These are phyloP conservation scores for Dactylellina leptospora DNA, from an alignment of 2,329 filamentous ascomycete genomes.

Conservation along the genomic window DNA sequence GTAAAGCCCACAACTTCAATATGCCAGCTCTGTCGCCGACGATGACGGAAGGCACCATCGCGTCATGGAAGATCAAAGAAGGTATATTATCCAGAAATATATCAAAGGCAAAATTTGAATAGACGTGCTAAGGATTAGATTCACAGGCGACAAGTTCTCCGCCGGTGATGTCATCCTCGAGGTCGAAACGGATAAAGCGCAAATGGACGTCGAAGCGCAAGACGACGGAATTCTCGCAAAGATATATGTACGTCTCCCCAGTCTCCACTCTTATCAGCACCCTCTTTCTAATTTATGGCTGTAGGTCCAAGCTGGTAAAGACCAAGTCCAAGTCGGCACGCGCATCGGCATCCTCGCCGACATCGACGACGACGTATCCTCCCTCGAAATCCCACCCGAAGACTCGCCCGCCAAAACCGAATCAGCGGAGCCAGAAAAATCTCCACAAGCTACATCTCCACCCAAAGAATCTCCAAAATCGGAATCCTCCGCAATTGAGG, in stretches of 20 bases:
- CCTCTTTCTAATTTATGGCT: constrained; percentile 18
- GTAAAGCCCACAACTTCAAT: constrained; percentile 82
- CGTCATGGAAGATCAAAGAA: constrained; percentile 85
- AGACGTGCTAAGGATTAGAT: not conserved
- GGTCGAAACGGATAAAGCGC: constrained; percentile 93
- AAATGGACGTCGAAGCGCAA: constrained; percentile 93
- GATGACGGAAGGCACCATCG: constrained; percentile 92
- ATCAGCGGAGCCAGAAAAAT: constrained; percentile 30
- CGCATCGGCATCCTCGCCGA: constrained; percentile 87
- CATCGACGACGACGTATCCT: constrained; percentile 77
- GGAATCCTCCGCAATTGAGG: not conserved
- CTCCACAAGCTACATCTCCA: not conserved
- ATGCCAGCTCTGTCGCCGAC: constrained; percentile 92
- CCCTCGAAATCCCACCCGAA: constrained; percentile 74
- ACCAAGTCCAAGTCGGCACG: constrained; percentile 78
- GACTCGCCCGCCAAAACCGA: constrained; percentile 57
- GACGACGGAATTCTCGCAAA: constrained; percentile 87
- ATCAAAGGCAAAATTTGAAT: not conserved
- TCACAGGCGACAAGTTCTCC: constrained; percentile 73
- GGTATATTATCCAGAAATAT: constrained; percentile 61
- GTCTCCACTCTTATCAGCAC: constrained; percentile 1
- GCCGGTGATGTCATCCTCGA: constrained; percentile 88
- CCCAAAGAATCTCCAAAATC: not conserved
- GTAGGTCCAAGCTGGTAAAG: constrained; percentile 67
- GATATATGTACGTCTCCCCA: constrained; percentile 67